Evolutionary conservation across 2,329 filamentous ascomycete genomes (phyloP).

Genomic region (Aureobasidium sp.): DNA sequence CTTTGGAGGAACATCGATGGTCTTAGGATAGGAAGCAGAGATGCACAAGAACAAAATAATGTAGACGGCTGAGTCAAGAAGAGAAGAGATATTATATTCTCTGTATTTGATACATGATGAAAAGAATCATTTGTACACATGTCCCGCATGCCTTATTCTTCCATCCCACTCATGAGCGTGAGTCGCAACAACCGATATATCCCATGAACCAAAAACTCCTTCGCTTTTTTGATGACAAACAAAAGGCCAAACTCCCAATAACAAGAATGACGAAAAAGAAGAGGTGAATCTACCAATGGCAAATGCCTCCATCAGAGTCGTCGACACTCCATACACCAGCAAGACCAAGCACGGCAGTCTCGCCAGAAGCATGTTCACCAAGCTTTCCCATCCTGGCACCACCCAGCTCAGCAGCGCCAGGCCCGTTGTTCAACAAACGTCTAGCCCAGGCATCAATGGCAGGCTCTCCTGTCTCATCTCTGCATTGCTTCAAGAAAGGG

Average conservation of each 20-base stretch:
- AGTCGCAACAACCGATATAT: not conserved
- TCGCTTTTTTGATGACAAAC: not conserved
- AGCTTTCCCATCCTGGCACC: constrained; percentile 45
- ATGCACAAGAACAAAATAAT: not conserved
- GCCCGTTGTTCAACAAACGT: constrained; percentile 46
- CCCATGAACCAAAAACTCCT: constrained; percentile 1
- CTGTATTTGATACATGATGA: not conserved
- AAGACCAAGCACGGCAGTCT: constrained; percentile 59
- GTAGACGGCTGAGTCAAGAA: not conserved
- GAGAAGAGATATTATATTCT: constrained; percentile 5
- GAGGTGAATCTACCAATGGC: constrained; percentile 42
- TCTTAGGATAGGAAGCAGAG: not conserved
- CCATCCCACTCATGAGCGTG: not conserved
- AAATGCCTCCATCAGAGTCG: constrained; percentile 62
- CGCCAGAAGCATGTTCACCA: constrained; percentile 46
- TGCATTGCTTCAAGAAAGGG: constrained; percentile 90
- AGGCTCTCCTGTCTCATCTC: constrained; percentile 91
- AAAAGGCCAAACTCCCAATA: not conserved
- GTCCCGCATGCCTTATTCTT: not conserved
- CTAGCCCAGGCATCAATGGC: constrained; percentile 65
- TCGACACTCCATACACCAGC: constrained; percentile 87
- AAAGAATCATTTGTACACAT: constrained; percentile 1
- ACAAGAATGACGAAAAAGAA: not conserved
- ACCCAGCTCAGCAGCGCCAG: constrained; percentile 39
- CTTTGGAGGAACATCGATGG: not conserved